phyloP scores from a whole-genome alignment of 2,329 filamentous ascomycete species.

The Hymenoscyphus repandus region DNA sequence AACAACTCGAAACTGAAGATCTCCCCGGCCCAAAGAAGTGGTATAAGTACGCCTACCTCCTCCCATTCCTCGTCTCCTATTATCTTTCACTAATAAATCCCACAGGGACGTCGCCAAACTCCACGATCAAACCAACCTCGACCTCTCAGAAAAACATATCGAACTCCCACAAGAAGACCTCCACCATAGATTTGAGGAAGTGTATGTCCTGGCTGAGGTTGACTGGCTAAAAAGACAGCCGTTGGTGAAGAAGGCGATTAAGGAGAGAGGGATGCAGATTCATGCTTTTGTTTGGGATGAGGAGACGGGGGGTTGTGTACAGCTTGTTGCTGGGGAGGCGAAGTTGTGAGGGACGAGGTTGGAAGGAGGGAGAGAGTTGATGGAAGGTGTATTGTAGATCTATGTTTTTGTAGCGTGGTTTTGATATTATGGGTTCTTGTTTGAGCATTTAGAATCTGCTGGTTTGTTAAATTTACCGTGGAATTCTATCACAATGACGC shows the following conservation, averaged over 20 bases:
- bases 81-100: background rate
- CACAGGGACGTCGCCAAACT: constrained; percentile 22
- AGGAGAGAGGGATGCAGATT: constrained; percentile 52
- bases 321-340: constrained; percentile 41
- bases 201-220: constrained; percentile 56
- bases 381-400: no score
- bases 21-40: constrained; percentile 38
- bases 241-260: constrained; percentile 53
- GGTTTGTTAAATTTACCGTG: no score
- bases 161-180: constrained; percentile 34
- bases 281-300: constrained; percentile 61
- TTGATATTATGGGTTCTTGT: no score
- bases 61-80: background rate
- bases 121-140: constrained; percentile 14
- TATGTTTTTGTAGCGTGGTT: no score
- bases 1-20: background rate
- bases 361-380: background rate
- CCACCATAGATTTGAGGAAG: constrained; percentile 50
- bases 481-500: no score
- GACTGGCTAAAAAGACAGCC: constrained; percentile 52
- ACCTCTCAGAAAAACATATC: constrained; percentile 6
- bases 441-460: no score
- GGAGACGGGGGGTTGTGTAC: constrained; percentile 46
- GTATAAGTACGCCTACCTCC: constrained; percentile 37
- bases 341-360: constrained; percentile 5